Evolutionary conservation across 2,329 filamentous ascomycete genomes (phyloP).

Genomic region (Fusarium anthophilum): DNA sequence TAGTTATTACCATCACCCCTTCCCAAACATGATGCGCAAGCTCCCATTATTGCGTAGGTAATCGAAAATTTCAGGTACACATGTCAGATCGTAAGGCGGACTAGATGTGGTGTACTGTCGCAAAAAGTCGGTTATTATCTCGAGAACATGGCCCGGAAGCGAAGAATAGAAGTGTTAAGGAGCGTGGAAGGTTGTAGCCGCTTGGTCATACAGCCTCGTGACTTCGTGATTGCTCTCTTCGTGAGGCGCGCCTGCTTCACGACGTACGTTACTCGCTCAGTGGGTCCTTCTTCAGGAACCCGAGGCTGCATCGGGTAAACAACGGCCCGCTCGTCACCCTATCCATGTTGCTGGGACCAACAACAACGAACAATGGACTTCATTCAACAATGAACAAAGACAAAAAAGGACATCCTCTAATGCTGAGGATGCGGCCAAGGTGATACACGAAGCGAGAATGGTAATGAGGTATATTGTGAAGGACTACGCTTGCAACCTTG

Average conservation of each 20-base stretch:
- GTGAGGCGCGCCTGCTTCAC: constrained; percentile 38
- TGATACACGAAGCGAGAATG: not conserved
- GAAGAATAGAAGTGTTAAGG: constrained; percentile 7
- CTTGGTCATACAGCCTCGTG: constrained; percentile 29
- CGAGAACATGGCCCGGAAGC: not conserved
- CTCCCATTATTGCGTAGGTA: constrained; percentile 59
- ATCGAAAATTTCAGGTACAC: constrained; percentile 26
- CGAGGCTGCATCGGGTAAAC: constrained; percentile 39
- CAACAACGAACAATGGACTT: not conserved
- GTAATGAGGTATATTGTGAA: not conserved
- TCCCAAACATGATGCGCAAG: constrained; percentile 69
- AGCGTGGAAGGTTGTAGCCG: constrained; percentile 29
- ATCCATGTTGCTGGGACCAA: constrained; percentile 33
- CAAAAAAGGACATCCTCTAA: not conserved
- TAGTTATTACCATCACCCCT: constrained; percentile 59
- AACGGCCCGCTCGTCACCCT: constrained; percentile 26
- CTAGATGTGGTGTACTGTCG: constrained; percentile 4
- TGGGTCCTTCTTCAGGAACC: constrained; percentile 32
- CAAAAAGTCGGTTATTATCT: not conserved
- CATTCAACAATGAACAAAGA: not conserved
- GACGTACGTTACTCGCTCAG: constrained; percentile 40
- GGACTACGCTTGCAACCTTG: not conserved
- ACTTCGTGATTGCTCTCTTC: constrained; percentile 31
- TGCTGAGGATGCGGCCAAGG: not conserved
- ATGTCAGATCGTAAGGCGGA: constrained; percentile 30